Percentiles rank a stretch among this genome's conserved stretches.
phyloP scores from a whole-genome alignment of 2,329 filamentous ascomycete species.

The Ophiostoma tasmaniense region DNA sequence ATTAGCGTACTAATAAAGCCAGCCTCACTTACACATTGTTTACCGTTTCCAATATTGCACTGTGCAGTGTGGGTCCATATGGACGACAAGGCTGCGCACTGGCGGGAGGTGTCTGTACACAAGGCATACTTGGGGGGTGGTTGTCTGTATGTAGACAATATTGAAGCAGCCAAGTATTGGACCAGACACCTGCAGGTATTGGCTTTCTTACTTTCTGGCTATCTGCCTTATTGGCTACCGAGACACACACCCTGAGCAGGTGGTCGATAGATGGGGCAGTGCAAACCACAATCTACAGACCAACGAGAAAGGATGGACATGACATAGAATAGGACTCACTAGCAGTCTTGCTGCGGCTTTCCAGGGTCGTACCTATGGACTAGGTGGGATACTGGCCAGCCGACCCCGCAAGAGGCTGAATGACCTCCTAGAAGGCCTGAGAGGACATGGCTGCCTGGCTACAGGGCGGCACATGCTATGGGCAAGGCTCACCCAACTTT shows the following conservation, averaged over 20 bases:
- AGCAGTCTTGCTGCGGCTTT: not conserved
- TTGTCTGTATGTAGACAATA: not conserved
- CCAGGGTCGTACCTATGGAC: not conserved
- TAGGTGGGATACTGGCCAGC: not conserved
- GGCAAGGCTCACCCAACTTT: not conserved
- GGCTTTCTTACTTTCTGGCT: not conserved
- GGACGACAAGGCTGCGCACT: slow-evolving; percentile 7
- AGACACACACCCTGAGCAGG: not conserved
- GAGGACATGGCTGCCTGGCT: not conserved
- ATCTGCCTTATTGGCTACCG: not conserved
- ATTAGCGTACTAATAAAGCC: not conserved
- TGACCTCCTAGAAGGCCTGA: not conserved
- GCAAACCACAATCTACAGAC: not conserved
- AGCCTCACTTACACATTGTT: slow-evolving; percentile 8
- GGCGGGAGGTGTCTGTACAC: not conserved
- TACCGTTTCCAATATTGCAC: not conserved
- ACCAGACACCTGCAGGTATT: not conserved
- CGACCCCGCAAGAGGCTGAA: not conserved
- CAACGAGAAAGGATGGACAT: not conserved
- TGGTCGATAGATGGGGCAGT: not conserved
- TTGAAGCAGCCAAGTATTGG: not conserved
- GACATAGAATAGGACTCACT: not conserved
- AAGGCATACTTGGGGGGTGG: not conserved
- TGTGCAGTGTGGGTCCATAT: not conserved
- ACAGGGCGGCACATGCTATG: not conserved